A percentile compares a stretch with the other conserved stretches of the same genome.
phyloP scores from a whole-genome alignment of 306 rosid genomes.

The Adenanthera pavonina region DNA sequence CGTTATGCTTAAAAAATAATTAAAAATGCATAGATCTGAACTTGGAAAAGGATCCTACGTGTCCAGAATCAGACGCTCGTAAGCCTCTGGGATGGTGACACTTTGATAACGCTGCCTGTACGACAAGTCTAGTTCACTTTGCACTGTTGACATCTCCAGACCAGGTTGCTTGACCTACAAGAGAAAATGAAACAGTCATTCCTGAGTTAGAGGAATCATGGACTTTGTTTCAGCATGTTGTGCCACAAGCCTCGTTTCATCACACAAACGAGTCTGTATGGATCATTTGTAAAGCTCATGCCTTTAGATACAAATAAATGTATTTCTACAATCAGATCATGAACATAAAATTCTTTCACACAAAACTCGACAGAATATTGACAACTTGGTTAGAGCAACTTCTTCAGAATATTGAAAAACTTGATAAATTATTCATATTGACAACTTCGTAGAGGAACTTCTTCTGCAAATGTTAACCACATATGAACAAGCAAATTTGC shows the following conservation, averaged over 20 bases:
- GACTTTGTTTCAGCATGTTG: slow-evolving; percentile 2
- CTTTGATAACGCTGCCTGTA: slow-evolving; percentile 87
- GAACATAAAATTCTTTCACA: slow-evolving; percentile 12
- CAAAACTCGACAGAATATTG: neutral
- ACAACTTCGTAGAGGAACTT: no score
- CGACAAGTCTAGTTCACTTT: slow-evolving; percentile 95
- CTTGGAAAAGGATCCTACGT: slow-evolving; percentile 63
- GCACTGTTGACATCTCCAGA: slow-evolving; percentile 84
- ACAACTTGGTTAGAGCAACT: neutral
- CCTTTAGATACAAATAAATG: no score
- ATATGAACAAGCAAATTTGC: slow-evolving; percentile 20
- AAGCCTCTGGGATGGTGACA: slow-evolving; percentile 88
- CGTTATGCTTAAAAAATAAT: neutral
- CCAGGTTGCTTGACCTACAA: slow-evolving; percentile 97
- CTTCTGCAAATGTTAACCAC: neutral
- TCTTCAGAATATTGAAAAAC: neutral
- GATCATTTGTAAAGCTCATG: no score
- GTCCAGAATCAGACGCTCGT: slow-evolving; percentile 96
- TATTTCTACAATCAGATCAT: neutral
- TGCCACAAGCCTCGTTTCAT: neutral
- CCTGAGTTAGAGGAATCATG: slow-evolving; percentile 2
- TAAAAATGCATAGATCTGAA: slow-evolving; percentile 24
- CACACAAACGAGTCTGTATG: neutral
- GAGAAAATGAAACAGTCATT: slow-evolving; percentile 39
- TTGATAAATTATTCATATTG: no score